Evolutionary conservation across 345 rosid genomes (phyloP).

Genomic region (Passiflora organensis): DNA sequence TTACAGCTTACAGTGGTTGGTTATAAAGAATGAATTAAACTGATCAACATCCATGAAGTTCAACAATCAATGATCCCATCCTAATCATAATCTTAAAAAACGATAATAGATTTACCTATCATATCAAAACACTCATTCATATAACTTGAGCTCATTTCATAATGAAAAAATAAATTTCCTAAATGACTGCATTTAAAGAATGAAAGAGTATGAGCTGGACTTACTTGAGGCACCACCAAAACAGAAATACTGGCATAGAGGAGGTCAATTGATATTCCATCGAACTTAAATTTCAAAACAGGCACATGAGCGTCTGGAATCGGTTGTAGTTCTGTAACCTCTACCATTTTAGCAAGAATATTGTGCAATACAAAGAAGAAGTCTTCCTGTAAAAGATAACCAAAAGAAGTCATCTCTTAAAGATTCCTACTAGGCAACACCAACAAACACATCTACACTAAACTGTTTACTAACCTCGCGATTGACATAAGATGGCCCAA

Average conservation of each 20-base stretch:
- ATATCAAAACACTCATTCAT: no score
- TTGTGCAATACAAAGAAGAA: conserved; percentile 74
- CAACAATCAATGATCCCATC: no score
- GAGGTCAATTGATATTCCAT: conserved; percentile 85
- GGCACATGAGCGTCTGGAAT: conserved; percentile 98
- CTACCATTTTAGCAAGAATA: conserved; percentile 66
- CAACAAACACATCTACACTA: not conserved
- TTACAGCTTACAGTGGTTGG: no score
- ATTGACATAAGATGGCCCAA: conserved; percentile 89
- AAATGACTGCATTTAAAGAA: no score
- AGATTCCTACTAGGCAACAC: not conserved
- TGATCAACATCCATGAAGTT: no score
- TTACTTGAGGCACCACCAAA: conserved; percentile 80
- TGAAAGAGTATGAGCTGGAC: conserved; percentile 7
- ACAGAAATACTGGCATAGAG: conserved; percentile 86
- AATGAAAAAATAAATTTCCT: no score
- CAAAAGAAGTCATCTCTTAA: conserved; percentile 4
- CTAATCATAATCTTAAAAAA: no score
- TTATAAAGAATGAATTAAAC: no score
- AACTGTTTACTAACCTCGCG: conserved; percentile 52
- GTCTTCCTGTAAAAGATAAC: conserved; percentile 49
- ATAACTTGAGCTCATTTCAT: no score
- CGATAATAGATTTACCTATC: no score
- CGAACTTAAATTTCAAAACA: conserved; percentile 89
- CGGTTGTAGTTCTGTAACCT: conserved; percentile 83